Conservation (phyloP, 148 eudicot genomes). For the Limonium bicolor region DNA sequence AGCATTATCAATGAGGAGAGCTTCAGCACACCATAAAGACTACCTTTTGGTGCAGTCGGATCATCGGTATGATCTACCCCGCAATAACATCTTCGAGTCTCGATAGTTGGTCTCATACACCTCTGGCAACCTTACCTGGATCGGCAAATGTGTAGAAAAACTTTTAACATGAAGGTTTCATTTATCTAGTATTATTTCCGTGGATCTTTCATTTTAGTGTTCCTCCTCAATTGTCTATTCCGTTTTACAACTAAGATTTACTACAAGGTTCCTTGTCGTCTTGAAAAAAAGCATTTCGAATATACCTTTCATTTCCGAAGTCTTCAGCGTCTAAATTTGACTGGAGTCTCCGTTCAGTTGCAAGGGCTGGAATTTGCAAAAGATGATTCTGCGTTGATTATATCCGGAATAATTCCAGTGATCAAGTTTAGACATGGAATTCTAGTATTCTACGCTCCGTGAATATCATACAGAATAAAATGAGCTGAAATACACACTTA, state of each 20-base stretch:
- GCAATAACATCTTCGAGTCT: conserved; percentile 46
- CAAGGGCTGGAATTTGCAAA: conserved; percentile 65
- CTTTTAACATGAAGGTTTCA: too few relatives aligned
- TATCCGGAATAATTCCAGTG: conserved; percentile 82
- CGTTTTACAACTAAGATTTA: too few relatives aligned
- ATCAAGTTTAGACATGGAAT: too few relatives aligned
- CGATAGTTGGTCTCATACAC: conserved; percentile 61
- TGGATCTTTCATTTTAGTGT: not conserved
- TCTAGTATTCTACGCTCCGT: too few relatives aligned
- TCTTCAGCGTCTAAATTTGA: conserved; percentile 90
- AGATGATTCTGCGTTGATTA: conserved; percentile 90
- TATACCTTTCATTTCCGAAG: conserved; percentile 70
- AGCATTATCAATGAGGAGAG: conserved; percentile 69
- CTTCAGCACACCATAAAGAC: conserved; percentile 65
- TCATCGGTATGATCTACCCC: conserved; percentile 72
- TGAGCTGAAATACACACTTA: too few relatives aligned
- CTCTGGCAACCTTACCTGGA: conserved; percentile 75
- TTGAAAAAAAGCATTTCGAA: too few relatives aligned
- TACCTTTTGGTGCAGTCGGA: conserved; percentile 51
- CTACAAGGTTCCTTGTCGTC: too few relatives aligned
- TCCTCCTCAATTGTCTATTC: too few relatives aligned
- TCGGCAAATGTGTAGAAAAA: conserved; percentile 19
- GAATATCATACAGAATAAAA: too few relatives aligned
- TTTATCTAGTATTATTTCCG: too few relatives aligned
- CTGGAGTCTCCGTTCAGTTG: conserved; percentile 94